A percentile compares a stretch with the other conserved stretches of the same genome.
Evolutionary conservation across 495 filamentous ascomycete genomes (phyloP).

Genomic region (Penicillium ochrochloron): DNA sequence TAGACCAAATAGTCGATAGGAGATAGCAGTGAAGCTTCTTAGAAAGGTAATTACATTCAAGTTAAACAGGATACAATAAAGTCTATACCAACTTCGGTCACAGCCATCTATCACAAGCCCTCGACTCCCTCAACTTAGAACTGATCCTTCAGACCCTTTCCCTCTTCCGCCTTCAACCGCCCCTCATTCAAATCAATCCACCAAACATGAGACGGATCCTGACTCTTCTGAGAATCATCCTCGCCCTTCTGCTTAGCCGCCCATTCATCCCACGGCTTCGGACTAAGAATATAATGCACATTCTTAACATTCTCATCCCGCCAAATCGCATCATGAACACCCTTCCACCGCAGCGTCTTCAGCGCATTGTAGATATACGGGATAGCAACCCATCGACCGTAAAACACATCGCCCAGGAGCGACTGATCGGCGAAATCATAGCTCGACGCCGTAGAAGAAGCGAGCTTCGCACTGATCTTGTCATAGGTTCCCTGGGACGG

Average conservation of each 20-base stretch:
- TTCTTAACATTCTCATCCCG: slow-evolving; percentile 76
- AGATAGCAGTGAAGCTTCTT: not conserved
- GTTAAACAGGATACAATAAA: not conserved
- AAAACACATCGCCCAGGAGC: slow-evolving; percentile 68
- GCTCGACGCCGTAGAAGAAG: slow-evolving; percentile 39
- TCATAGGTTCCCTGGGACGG: slow-evolving; percentile 61
- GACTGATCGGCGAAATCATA: slow-evolving; percentile 82
- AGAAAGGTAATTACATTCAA: not conserved
- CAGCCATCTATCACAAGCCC: not conserved
- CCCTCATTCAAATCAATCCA: slow-evolving; percentile 64
- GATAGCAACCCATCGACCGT: slow-evolving; percentile 70
- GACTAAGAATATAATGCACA: slow-evolving; percentile 77
- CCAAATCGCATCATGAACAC: slow-evolving; percentile 76
- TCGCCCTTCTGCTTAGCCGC: slow-evolving; percentile 28
- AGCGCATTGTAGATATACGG: slow-evolving; percentile 84
- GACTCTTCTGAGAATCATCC: slow-evolving; percentile 8
- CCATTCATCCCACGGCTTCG: slow-evolving; percentile 80
- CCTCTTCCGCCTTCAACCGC: slow-evolving; percentile 55
- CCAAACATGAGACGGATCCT: slow-evolving; percentile 58
- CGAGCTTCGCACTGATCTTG: slow-evolving; percentile 50
- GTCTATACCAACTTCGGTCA: not conserved
- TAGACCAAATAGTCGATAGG: not conserved
- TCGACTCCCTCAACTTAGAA: slow-evolving; percentile 12
- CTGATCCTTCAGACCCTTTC: slow-evolving; percentile 33
- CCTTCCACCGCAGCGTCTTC: slow-evolving; percentile 72